Percentiles rank a stretch among this genome's conserved stretches.
These are phyloP conservation scores for Alternaria gansuensis DNA, from an alignment of 2,329 filamentous ascomycete species.

Conservation along the genomic window DNA sequence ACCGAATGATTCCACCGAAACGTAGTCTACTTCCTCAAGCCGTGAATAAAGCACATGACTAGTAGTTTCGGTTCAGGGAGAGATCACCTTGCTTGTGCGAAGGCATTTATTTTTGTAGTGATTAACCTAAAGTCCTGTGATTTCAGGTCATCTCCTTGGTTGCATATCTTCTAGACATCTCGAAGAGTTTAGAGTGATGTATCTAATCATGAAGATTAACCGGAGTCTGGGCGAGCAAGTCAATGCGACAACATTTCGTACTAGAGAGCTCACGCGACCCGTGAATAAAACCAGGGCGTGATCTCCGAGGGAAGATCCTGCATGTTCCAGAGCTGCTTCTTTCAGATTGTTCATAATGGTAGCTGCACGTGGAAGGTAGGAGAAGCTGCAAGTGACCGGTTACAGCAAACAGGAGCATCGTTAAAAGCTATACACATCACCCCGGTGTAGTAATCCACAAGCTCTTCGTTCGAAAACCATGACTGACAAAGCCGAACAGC, in stretches of 20 bases:
- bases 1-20: neutral
- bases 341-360: neutral
- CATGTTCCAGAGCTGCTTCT: neutral
- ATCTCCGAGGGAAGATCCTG: neutral
- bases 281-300: no score
- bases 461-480: neutral
- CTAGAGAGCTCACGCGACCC: no score
- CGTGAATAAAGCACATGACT: neutral
- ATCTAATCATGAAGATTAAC: neutral
- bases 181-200: neutral
- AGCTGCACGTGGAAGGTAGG: neutral
- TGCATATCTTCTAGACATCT: neutral
- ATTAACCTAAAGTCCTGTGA: neutral
- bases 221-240: no score
- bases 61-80: neutral
- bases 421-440: neutral
- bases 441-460: neutral
- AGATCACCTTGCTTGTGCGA: neutral
- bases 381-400: neutral
- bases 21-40: neutral
- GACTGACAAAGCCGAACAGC: neutral
- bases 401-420: neutral
- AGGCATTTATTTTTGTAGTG: neutral
- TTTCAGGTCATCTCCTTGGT: neutral
- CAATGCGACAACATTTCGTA: neutral